Evolutionary conservation across 768 basidiomycete species (phyloP).

Genomic region (Rhizopogon sp.): DNA sequence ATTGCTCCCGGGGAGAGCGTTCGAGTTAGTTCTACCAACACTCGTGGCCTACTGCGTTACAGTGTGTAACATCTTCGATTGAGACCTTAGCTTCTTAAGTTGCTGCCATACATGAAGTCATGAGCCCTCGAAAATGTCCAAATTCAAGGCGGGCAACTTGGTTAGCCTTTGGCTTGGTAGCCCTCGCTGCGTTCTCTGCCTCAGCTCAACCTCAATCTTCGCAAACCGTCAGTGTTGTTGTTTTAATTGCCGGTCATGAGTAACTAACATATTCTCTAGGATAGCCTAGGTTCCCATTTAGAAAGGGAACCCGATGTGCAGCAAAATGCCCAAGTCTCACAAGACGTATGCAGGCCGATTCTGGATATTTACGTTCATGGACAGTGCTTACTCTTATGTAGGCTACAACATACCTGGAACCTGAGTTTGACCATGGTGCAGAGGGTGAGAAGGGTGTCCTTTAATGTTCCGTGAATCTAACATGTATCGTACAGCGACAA

Average conservation of each 20-base stretch:
- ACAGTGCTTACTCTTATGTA: conserved; percentile 3
- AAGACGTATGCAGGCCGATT: background rate
- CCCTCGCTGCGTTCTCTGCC: conserved; percentile 40
- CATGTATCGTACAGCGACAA: conserved; percentile 41
- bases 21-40: too few species aligned
- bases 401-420: conserved; percentile 6
- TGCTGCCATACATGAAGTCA: conserved; percentile 5
- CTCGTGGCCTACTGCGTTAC: too few species aligned
- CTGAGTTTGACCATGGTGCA: conserved; percentile 37
- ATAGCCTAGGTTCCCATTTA: background rate
- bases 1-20: too few species aligned
- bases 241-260: background rate
- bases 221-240: background rate
- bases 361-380: background rate
- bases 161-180: conserved; percentile 57
- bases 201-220: conserved; percentile 31
- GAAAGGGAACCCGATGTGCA: background rate
- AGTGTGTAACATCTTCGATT: background rate
- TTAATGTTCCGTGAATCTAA: background rate
- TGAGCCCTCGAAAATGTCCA: conserved; percentile 16
- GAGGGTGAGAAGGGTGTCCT: conserved; percentile 38
- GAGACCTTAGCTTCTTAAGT: background rate
- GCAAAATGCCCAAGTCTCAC: background rate
- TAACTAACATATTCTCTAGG: background rate
- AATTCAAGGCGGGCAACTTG: conserved; percentile 43